Conservation (phyloP, 768 basidiomycete genomes). For the Auriscalpium vulgare region DNA sequence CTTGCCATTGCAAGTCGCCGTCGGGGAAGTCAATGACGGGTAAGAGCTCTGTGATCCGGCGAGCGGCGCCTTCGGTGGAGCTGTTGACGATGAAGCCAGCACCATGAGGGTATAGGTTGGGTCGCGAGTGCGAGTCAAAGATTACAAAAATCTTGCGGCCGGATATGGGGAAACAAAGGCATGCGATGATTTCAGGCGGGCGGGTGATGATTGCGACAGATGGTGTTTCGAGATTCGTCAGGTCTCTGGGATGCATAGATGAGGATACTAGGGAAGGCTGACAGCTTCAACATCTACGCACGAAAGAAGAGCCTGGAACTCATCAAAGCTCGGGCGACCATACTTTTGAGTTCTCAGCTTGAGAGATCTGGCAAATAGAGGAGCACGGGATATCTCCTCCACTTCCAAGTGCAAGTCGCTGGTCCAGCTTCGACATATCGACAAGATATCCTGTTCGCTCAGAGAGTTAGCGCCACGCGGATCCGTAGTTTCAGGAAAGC, state of each 20-base stretch:
- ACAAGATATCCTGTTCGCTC: slow-evolving; percentile 39
- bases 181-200: slow-evolving; percentile 61
- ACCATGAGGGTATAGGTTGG: slow-evolving; percentile 44
- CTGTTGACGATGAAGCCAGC: slow-evolving; percentile 50
- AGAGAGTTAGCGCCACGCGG: not conserved
- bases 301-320: slow-evolving; percentile 30
- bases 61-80: slow-evolving; percentile 35
- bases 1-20: slow-evolving; percentile 50
- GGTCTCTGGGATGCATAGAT: slow-evolving; percentile 17
- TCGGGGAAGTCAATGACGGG: slow-evolving; percentile 41
- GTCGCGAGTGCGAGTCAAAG: slow-evolving; percentile 63
- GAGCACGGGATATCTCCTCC: slow-evolving; percentile 41
- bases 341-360: slow-evolving; percentile 28
- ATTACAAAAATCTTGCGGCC: slow-evolving; percentile 38
- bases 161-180: slow-evolving; percentile 29
- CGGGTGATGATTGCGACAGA: slow-evolving; percentile 52
- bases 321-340: slow-evolving; percentile 27
- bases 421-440: slow-evolving; percentile 52
- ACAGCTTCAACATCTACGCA: slow-evolving; percentile 7
- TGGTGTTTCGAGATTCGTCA: slow-evolving; percentile 18
- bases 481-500: not conserved
- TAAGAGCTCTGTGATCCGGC: slow-evolving; percentile 39
- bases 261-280: not conserved
- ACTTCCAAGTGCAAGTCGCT: slow-evolving; percentile 46
- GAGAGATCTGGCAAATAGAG: slow-evolving; percentile 39